Percentiles rank a stretch among this genome's conserved stretches.
These are phyloP conservation scores for Artomyces pyxidatus DNA, from an alignment of 768 basidiomycete species.

Conservation along the genomic window DNA sequence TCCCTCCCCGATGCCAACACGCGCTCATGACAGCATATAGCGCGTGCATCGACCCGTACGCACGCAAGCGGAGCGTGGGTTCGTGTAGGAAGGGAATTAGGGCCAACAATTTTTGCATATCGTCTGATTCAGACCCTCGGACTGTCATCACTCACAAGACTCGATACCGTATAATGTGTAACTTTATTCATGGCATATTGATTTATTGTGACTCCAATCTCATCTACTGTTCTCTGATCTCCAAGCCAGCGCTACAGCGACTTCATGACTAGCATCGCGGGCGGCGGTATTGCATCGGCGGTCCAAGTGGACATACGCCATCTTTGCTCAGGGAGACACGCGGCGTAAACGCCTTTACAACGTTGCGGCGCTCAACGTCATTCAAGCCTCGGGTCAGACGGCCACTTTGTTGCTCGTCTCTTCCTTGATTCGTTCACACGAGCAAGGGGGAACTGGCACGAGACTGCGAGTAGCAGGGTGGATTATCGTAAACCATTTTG, in stretches of 20 bases:
- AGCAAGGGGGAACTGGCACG: too few species aligned
- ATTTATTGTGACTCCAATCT: not conserved
- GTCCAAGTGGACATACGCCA: not conserved
- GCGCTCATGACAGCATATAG: not conserved
- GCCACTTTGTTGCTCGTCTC: too few species aligned
- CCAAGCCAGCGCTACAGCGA: not conserved
- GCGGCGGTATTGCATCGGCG: too few species aligned
- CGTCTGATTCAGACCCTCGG: not conserved
- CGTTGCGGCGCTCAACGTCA: too few species aligned
- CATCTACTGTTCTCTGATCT: not conserved
- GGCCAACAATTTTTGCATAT: not conserved
- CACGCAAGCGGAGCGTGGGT: too few species aligned
- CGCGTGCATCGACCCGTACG: too few species aligned
- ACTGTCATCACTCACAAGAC: not conserved
- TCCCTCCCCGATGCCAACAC: not conserved
- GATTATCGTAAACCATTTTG: too few species aligned
- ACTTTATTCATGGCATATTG: not conserved
- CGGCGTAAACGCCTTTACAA: not conserved
- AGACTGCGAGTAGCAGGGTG: too few species aligned
- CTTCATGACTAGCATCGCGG: not conserved
- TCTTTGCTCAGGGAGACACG: not conserved
- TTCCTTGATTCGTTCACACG: too few species aligned
- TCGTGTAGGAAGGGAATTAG: too few species aligned
- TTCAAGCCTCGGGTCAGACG: too few species aligned
- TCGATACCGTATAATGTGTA: not conserved